Percentiles rank a stretch among this genome's conserved stretches.
These are phyloP conservation scores for Podospora sp. DNA, from an alignment of 495 filamentous ascomycete species.

Conservation along the genomic window DNA sequence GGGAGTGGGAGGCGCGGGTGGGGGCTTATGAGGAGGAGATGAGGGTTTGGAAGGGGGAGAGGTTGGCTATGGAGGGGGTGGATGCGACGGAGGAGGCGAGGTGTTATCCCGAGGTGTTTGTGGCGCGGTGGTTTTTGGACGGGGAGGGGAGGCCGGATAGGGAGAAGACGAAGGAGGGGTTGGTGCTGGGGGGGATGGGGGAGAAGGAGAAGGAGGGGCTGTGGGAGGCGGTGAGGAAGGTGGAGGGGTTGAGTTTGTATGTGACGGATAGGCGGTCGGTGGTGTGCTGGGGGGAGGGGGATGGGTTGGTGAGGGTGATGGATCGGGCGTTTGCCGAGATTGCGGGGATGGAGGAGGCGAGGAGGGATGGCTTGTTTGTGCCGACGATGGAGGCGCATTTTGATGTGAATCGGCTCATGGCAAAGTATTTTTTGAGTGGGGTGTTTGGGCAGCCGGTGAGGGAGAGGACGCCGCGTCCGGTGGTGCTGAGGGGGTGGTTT, in stretches of 20 bases:
- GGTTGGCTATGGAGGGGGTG: neutral
- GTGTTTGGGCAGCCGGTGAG: neutral
- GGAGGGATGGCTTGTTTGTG: constrained; percentile 1
- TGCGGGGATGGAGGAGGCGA: neutral
- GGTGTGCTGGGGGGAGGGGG: neutral
- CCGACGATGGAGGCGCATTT: constrained; percentile 17
- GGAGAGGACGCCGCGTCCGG: neutral
- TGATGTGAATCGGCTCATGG: constrained; percentile 16
- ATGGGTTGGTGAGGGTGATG: neutral
- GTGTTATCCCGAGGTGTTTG: neutral
- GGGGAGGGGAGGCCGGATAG: neutral
- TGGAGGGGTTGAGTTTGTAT: constrained; percentile 3
- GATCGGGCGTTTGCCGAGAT: constrained; percentile 1
- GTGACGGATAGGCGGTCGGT: constrained; percentile 1
- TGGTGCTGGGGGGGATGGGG: constrained; percentile 2
- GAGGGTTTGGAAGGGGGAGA: neutral
- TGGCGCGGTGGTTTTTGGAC: neutral
- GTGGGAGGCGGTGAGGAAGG: neutral
- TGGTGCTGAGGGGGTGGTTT: constrained; percentile 1
- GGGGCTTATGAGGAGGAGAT: neutral
- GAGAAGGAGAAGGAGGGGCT: neutral
- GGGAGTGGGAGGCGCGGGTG: neutral
- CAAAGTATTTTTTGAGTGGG: constrained; percentile 11
- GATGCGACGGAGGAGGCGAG: constrained; percentile 5
- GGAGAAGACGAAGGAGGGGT: neutral